Evolutionary conservation across 148 eudicot genomes (phyloP).

Genomic region (Tetragonia tetragonoides): DNA sequence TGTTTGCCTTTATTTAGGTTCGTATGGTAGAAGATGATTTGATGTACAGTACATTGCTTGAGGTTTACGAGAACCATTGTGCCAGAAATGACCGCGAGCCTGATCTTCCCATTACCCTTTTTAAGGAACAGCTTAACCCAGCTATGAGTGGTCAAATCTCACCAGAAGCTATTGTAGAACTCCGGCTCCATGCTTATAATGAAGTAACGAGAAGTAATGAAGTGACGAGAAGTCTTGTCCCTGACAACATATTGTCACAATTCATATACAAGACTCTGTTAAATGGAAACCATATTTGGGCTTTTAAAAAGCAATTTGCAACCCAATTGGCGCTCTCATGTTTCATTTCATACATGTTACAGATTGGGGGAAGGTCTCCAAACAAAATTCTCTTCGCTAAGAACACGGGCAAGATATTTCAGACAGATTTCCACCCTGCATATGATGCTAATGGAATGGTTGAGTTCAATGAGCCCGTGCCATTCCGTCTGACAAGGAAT

Average conservation of each 20-base stretch:
- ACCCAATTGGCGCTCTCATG: conserved; percentile 92
- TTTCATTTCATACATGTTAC: conserved; percentile 90
- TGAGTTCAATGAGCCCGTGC: conserved; percentile 95
- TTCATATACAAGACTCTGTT: conserved; percentile 87
- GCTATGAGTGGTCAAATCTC: conserved; percentile 85
- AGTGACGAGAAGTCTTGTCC: conserved; percentile 59
- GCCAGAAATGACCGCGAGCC: conserved; percentile 93
- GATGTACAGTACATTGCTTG: conserved; percentile 96
- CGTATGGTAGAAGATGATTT: conserved; percentile 99
- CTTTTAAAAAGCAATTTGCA: conserved; percentile 95
- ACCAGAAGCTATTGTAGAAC: conserved; percentile 87
- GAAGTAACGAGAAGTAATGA: conserved; percentile 70
- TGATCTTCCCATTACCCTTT: conserved; percentile 83
- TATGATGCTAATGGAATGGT: conserved; percentile 97
- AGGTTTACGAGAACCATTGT: conserved; percentile 98
- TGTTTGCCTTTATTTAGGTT: conserved; percentile 47
- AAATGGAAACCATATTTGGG: conserved; percentile 96
- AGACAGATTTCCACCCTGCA: conserved; percentile 96
- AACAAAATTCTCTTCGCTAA: conserved; percentile 94
- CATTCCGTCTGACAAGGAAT: conserved; percentile 92
- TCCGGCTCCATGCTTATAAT: conserved; percentile 87
- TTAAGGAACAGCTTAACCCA: conserved; percentile 94
- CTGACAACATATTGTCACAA: conserved; percentile 85
- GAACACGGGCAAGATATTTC: conserved; percentile 95
- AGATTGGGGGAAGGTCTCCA: conserved; percentile 95